Base-by-base conservation (phyloP, 768 basidiomycete species). In the Lactarius psammicola region DNA sequence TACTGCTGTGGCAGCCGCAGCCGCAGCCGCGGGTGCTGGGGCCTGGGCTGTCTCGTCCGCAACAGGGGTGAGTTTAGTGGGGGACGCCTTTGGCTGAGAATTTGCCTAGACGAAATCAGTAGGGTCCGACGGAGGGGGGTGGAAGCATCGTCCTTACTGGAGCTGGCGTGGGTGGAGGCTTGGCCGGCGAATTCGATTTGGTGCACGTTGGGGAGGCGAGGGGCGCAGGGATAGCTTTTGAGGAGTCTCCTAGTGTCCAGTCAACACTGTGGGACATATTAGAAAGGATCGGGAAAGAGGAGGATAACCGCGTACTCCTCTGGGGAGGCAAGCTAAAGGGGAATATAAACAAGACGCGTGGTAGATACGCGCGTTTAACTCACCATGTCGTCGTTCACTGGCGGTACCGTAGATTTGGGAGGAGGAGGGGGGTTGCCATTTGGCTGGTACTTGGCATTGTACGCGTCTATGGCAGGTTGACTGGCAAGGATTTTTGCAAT, bases 401-500 rank as follows among this genome's bases (percentile, higher is more conserved):
- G 40, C 2, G 28, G 20, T 23, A 61, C 34, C 17, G 34, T 13
- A 62, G 72, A 44, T 46, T 55, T 68, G 54, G 65, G 34, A 58
- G 36, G 46, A 59, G 61, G 55, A 26, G 71, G 56, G 11, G 64
- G 11, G 13, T 58, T 56, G 15, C 62, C 63, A 7, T 68, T 34
- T 20, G 59, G 65, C 4, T 65, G 64, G 36, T 74, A 66, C 36
- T 72, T 70, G 31, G 68, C 62, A 57, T 81, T 76, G 76, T 85
- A 87, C 23, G 79, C 78, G 40, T 80, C 77, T 56, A 84, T 73
- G 1, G 88, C 88, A 0, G 75, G 71, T 18, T 80, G 77, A 61
- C 77, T 83, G 33, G 83, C 83, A 55, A 84, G 74, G 63, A 90
- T 86, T 69, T 82, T 83, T 34, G 84, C 74, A 69, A 90, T 82